phyloP scores from a whole-genome alignment of 140 eudicot genomes.

The Anethum foeniculum region DNA sequence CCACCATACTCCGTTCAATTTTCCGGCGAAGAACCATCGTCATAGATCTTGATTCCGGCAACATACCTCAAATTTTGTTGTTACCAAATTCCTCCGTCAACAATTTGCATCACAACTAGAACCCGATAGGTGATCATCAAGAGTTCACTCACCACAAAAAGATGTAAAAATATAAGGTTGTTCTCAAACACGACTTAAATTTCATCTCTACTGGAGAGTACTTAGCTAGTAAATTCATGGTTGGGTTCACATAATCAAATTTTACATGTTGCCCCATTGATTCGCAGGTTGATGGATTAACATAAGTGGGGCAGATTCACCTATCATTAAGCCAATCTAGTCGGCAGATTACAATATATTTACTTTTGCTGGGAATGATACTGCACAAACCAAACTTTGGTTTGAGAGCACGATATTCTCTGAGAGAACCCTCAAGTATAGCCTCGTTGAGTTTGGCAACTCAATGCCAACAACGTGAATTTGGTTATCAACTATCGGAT shows the following conservation, averaged over 20 bases:
- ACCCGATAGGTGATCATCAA: neutral
- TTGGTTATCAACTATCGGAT: constrained; percentile 21
- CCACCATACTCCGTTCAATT: no score
- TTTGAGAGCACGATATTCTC: constrained; percentile 56
- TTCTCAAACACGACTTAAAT: neutral
- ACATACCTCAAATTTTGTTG: no score
- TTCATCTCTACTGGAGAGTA: neutral
- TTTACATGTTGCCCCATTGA: neutral
- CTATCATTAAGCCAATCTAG: constrained; percentile 33
- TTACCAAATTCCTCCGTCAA: no score
- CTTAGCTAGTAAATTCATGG: neutral
- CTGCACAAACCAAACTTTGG: constrained; percentile 36
- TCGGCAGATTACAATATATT: constrained; percentile 15
- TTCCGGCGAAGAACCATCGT: no score
- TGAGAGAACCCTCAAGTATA: constrained; percentile 43
- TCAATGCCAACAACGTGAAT: no score
- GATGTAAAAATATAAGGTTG: neutral
- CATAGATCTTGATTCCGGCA: no score
- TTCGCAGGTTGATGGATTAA: constrained; percentile 40
- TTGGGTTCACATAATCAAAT: neutral
- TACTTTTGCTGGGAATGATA: constrained; percentile 43
- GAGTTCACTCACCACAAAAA: neutral
- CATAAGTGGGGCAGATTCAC: constrained; percentile 32
- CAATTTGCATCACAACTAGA: neutral
- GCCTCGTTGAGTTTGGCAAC: constrained; percentile 61